These are phyloP conservation scores for Physaria fendleri DNA, from an alignment of 345 rosid species.

Conservation along the genomic window DNA sequence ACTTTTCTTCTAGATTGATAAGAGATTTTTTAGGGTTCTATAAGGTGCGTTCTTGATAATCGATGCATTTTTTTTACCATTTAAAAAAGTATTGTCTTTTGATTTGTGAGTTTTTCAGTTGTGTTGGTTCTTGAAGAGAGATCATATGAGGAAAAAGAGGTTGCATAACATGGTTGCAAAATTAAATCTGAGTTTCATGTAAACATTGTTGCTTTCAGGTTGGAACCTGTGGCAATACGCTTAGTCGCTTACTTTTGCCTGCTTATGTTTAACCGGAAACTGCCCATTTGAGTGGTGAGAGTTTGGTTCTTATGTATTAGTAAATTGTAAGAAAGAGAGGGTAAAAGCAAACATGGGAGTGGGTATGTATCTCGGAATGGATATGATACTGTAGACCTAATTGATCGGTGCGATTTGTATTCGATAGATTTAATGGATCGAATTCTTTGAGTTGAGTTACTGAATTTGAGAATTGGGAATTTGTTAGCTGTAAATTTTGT, in stretches of 20 bases:
- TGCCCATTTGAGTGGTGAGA: neutral
- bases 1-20: slow-evolving; percentile 6
- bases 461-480: neutral
- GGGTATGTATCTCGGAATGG: neutral
- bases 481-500: neutral
- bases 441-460: neutral
- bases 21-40: neutral
- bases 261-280: neutral
- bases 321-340: slow-evolving; percentile 9
- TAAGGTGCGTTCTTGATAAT: neutral
- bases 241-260: slow-evolving; percentile 2
- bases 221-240: neutral
- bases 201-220: slow-evolving; percentile 12
- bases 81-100: neutral
- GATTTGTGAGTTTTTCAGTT: neutral
- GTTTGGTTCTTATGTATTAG: slow-evolving; percentile 2
- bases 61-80: neutral
- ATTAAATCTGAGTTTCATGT: neutral
- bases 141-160: neutral
- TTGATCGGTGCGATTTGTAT: neutral
- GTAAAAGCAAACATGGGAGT: too few relatives aligned
- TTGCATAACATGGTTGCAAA: neutral
- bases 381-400: slow-evolving; percentile 4
- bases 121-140: neutral
- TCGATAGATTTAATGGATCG: neutral